Conservation (phyloP, 306 rosid species). For the Fragaria iinumae region DNA sequence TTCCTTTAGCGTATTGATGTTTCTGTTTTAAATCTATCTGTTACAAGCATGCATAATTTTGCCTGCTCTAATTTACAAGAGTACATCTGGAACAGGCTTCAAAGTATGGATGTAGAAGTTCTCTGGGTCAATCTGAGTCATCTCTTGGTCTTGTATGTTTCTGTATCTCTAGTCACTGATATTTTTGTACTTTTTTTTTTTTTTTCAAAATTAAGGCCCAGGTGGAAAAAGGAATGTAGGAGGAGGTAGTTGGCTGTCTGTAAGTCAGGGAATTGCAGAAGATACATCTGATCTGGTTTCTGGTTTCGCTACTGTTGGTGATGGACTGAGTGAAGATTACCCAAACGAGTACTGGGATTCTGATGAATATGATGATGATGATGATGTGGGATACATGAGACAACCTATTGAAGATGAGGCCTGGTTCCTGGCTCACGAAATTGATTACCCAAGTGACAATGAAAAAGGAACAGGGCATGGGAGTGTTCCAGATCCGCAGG, state of each 20-base stretch:
- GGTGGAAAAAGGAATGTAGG: slow-evolving; percentile 81
- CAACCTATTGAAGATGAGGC: slow-evolving; percentile 99
- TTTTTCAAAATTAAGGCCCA: slow-evolving; percentile 31
- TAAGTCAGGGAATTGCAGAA: slow-evolving; percentile 92
- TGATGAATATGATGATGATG: slow-evolving; percentile 95
- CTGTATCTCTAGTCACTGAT: slow-evolving; percentile 1
- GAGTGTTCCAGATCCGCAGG: slow-evolving; percentile 80
- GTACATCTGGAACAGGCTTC: slow-evolving; percentile 10
- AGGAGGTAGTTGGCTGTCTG: slow-evolving; percentile 90
- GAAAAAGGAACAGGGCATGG: slow-evolving; percentile 91
- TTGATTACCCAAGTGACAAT: slow-evolving; percentile 98
- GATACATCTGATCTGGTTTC: slow-evolving; percentile 95
- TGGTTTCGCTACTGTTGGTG: slow-evolving; percentile 96
- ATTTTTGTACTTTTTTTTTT: background rate
- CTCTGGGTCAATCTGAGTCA: slow-evolving; percentile 13
- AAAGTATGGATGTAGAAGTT: slow-evolving; percentile 12
- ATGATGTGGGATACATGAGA: slow-evolving; percentile 92
- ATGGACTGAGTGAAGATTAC: slow-evolving; percentile 91
- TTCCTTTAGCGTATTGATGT: slow-evolving; percentile 12
- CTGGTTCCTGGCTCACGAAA: slow-evolving; percentile 99
- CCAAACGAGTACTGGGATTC: slow-evolving; percentile 98
- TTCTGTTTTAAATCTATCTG: slow-evolving; percentile 8
- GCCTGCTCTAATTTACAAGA: slow-evolving; percentile 2
- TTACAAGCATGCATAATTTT: slow-evolving; percentile 14
- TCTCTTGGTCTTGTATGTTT: slow-evolving; percentile 11